These are phyloP conservation scores for Exophiala alcalophila DNA, from an alignment of 2,329 filamentous ascomycete species.

Conservation along the genomic window DNA sequence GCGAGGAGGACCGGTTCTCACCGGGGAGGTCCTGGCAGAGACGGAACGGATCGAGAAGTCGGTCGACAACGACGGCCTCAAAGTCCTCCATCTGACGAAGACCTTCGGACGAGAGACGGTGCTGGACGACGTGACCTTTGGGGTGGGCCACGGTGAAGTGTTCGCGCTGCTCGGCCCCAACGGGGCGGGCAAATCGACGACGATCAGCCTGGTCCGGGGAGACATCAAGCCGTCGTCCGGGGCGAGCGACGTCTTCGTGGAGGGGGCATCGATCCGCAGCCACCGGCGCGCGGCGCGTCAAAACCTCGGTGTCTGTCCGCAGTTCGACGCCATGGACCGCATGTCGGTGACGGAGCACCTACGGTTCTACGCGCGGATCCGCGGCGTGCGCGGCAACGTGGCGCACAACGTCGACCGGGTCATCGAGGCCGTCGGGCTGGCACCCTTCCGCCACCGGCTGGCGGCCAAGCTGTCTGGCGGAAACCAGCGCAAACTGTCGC, in stretches of 20 bases:
- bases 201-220: slow-evolving; percentile 42
- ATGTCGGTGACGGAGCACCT: slow-evolving; percentile 30
- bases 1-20: background rate
- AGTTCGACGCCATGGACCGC: slow-evolving; percentile 37
- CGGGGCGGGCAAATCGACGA: slow-evolving; percentile 50
- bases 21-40: slow-evolving; percentile 29
- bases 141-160: slow-evolving; percentile 41
- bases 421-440: slow-evolving; percentile 71
- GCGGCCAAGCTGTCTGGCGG: slow-evolving; percentile 74
- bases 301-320: slow-evolving; percentile 36
- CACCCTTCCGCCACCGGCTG: slow-evolving; percentile 67
- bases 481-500: slow-evolving; percentile 73
- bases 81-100: slow-evolving; percentile 23
- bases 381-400: slow-evolving; percentile 51
- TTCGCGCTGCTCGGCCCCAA: slow-evolving; percentile 48
- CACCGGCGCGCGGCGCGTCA: slow-evolving; percentile 24
- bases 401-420: slow-evolving; percentile 73
- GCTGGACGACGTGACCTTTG: slow-evolving; percentile 39
- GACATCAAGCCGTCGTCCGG: slow-evolving; percentile 13
- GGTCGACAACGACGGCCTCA: slow-evolving; percentile 14
- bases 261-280: slow-evolving; percentile 20
- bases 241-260: slow-evolving; percentile 15
- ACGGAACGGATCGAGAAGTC: slow-evolving; percentile 7
- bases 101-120: slow-evolving; percentile 15
- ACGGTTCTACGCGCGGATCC: slow-evolving; percentile 22